Base-by-base conservation (phyloP, 2,329 filamentous ascomycete genomes). In the Cladophialophora exuberans region DNA sequence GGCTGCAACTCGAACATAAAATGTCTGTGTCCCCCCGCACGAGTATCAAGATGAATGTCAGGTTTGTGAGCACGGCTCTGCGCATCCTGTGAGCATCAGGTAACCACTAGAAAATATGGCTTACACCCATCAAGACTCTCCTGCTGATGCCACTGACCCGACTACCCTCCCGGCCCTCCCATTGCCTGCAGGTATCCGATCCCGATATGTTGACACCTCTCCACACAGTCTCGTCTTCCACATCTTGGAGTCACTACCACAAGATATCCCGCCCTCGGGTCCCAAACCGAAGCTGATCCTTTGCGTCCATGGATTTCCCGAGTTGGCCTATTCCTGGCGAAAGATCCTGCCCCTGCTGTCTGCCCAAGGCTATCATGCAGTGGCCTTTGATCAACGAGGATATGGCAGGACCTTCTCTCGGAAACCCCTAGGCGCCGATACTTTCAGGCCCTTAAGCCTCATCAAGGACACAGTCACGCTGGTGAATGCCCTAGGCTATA, bases 291-390 rank as follows among this genome's bases (percentile, higher is more conserved):
- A 61, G 30, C 56, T 65, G 11, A 62, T 64, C 23, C 33, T 64
- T 50, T 44, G 60, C 30, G 30, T 61, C 26, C 62, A 65, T 43
- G 86, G 86, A 31, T 89, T 82, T 59, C 86, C 86, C 1, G 85
- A 88, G 65, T 74, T 89, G 2, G 83, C 86, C 23, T 89, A 80
- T 67, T 87, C 85, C 42, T 89, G 85, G 84, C 81, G 85, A 47
- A 83, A 84, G 52, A 70, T 87, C 30, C 76, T 89, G 63, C 77
- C 79, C 5, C 66, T 72, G 0, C 73, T 89, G n/a, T 82, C 85
- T 4, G 69, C 71, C 0, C 74, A 78, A 4, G 85, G 85, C 23
- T 88, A 83, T 69, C 79, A 85, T 65, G 84, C 85, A 49, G 81
- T 88, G 1, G 85, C 86, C 1, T 82, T 83, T 30, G 86, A 89